Evolutionary conservation across 495 filamentous ascomycete species (phyloP), one percentile per base, ranked within the genome.

Genomic region (Pseudoneurospora amorphoporcata): DNA sequence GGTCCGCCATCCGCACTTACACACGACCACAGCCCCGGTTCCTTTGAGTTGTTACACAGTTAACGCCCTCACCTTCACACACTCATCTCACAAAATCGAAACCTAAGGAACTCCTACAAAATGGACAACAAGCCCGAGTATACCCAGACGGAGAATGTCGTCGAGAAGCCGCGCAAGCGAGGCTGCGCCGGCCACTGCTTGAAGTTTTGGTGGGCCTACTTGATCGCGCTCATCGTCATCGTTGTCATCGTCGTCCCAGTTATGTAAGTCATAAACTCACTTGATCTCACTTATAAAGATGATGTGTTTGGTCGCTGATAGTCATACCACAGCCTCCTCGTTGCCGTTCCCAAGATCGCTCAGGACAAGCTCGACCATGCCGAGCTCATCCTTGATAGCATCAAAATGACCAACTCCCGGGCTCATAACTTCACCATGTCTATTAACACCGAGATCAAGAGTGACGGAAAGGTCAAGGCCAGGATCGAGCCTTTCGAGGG

Each of bases 201-300:
- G 69, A 79, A 83, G 75, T 93, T 88, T 75, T 94, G 92, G 92
- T 94, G 91, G 92, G 80, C 84, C 75, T 87, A 92, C 77, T 76
- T 92, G 72, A 84, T 92, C 72, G 76, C 84, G 38, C 81, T 92
- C 75, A 78, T 90, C 71, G 76, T 85, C 39, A 77, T 87, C 32
- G 79, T 90, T 37, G 82, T 92, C 71, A 78, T 94, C 17, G 83
- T 92, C 29, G 82, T 89, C 2, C 82, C 91, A 37, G 86, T 87
- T 65, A 78, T 94, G 91, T 94, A 87, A 87, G 91, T 88, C 70
- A 23, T 23, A 58, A 39, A 29, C 19, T 29, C 19, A 58, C 10
- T 14, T 29, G 4, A 23, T 4, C 45, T 32, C 9, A 29, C 14
- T 39, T 8, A 39, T 35, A 17, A 14, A 16, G 41, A 3, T 69